These are phyloP conservation scores for Iberis amara DNA, from an alignment of 441 rosid species.

Conservation along the genomic window DNA sequence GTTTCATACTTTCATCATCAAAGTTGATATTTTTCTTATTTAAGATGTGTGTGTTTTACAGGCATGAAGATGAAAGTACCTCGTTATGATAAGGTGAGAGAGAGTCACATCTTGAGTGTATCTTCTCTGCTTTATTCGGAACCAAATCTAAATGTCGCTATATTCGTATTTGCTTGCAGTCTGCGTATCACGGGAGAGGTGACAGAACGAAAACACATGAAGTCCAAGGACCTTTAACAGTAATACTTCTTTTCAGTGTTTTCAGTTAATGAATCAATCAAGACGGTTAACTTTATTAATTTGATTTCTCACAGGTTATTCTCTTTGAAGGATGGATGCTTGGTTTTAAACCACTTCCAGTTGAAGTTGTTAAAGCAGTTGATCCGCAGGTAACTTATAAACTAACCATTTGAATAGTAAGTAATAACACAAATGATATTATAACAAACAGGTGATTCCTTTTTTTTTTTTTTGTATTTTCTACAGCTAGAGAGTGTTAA, in stretches of 20 bases:
- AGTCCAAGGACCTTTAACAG: slow-evolving; percentile 71
- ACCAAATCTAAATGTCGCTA: background rate
- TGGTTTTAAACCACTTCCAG: slow-evolving; percentile 75
- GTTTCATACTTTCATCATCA: slow-evolving; percentile 24
- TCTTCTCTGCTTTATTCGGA: slow-evolving; percentile 16
- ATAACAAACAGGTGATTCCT: slow-evolving; percentile 1
- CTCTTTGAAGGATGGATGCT: slow-evolving; percentile 99
- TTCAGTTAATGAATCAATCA: no score
- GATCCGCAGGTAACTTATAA: slow-evolving; percentile 67
- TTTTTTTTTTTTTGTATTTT: slow-evolving; percentile 3
- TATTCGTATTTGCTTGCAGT: slow-evolving; percentile 43
- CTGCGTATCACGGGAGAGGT: slow-evolving; percentile 84
- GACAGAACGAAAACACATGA: slow-evolving; percentile 78
- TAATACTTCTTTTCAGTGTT: no score
- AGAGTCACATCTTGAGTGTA: slow-evolving; percentile 11
- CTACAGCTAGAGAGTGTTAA: slow-evolving; percentile 69
- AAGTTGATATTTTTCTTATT: slow-evolving; percentile 15
- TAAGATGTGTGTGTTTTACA: slow-evolving; percentile 29
- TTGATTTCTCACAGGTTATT: slow-evolving; percentile 41
- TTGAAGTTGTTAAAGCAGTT: slow-evolving; percentile 56
- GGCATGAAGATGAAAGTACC: slow-evolving; percentile 91
- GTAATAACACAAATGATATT: background rate
- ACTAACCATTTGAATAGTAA: background rate
- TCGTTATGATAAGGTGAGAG: slow-evolving; percentile 72
- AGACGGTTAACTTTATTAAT: no score